phyloP scores from a whole-genome alignment of 108 stramenopile species.

The Ochromonas danica region DNA sequence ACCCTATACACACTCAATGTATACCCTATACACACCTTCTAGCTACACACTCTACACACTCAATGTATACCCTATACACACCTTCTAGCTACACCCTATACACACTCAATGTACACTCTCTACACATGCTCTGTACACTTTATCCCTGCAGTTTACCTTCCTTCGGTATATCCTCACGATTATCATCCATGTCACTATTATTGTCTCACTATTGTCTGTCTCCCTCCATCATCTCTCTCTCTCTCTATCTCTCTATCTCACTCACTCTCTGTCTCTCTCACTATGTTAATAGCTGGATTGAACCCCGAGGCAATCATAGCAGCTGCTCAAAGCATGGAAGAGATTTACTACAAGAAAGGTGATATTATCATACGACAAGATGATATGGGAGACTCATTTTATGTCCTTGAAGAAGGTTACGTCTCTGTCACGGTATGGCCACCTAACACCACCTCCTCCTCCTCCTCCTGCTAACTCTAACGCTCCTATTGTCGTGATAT shows the following conservation, averaged over 20 bases:
- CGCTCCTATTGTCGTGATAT: not conserved
- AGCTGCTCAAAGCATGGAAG: slow-evolving; percentile 32
- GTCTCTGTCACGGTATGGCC: slow-evolving; percentile 32
- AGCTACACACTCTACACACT: no score
- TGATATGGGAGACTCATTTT: slow-evolving; percentile 36
- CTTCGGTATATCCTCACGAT: no score
- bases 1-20: no score
- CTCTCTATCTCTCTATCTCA: no score
- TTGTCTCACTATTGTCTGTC: no score
- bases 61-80: no score
- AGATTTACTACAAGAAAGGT: slow-evolving; percentile 9
- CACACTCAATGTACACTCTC: no score
- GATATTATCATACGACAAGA: slow-evolving; percentile 31
- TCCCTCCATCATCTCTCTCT: no score
- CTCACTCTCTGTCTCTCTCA: not conserved
- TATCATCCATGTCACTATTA: no score
- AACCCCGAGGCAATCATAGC: not conserved
- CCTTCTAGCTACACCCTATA: no score
- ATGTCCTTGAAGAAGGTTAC: slow-evolving; percentile 8
- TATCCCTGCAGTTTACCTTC: not conserved
- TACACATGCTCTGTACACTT: not conserved
- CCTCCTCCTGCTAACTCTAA: not conserved
- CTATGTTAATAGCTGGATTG: slow-evolving; percentile 23
- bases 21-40: no score
- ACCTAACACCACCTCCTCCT: no score